Conservation (phyloP, 306 rosid genomes). For the Pterocarpus santalinus region DNA sequence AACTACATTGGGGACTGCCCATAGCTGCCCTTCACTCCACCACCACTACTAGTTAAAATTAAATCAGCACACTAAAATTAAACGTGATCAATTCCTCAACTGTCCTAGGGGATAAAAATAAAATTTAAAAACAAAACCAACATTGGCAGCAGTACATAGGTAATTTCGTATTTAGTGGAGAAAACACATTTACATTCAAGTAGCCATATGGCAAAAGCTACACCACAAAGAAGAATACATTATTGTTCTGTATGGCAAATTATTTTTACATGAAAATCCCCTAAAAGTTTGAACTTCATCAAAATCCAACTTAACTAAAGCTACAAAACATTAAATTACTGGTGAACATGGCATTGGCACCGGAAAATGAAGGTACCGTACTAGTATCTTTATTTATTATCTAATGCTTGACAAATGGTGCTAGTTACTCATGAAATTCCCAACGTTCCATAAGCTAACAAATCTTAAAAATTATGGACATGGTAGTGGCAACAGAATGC, state of each 20-base stretch:
- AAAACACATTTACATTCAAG: too few species aligned
- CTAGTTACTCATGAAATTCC: conserved; percentile 30
- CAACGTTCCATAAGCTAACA: conserved; percentile 31
- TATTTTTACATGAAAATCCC: background rate
- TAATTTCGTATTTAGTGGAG: too few species aligned
- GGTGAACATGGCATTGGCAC: conserved; percentile 99
- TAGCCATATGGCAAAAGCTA: too few species aligned
- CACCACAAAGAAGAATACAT: too few species aligned
- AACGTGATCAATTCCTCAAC: too few species aligned
- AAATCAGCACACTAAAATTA: too few species aligned
- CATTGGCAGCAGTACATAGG: too few species aligned
- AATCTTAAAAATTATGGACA: conserved; percentile 28
- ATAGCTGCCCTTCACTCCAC: conserved; percentile 72
- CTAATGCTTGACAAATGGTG: background rate
- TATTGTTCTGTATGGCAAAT: too few species aligned
- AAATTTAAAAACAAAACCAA: too few species aligned
- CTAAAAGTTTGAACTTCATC: background rate
- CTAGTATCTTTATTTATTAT: conserved; percentile 5
- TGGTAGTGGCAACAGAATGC: background rate
- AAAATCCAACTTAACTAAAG: background rate
- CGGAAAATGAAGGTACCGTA: conserved; percentile 88
- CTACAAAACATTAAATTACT: conserved; percentile 42
- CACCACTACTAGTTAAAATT: conserved; percentile 44
- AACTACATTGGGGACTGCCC: conserved; percentile 76
- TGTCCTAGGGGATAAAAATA: too few species aligned